A percentile compares a stretch with the other conserved stretches of the same genome.
These are phyloP conservation scores for Aureobasidium sp. DNA, from an alignment of 2,329 filamentous ascomycete genomes.

Conservation along the genomic window DNA sequence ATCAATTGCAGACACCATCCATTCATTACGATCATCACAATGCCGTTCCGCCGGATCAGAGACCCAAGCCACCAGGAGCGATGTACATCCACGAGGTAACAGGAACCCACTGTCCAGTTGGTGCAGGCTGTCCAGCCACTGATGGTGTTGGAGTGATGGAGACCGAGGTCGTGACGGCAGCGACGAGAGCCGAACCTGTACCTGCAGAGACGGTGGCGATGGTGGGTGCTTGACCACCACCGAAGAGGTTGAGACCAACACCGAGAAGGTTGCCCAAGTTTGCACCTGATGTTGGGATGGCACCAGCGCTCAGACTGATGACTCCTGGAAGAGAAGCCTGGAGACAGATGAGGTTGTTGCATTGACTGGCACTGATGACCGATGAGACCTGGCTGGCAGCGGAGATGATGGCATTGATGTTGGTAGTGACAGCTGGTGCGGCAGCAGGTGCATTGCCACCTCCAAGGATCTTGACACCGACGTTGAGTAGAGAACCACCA, in stretches of 20 bases:
- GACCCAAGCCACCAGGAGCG: background rate
- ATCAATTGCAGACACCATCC: background rate
- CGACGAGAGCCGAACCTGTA: slow-evolving; percentile 6
- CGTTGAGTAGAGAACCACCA: background rate
- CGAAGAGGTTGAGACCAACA: slow-evolving; percentile 7
- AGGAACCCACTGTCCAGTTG: background rate
- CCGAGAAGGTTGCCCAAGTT: slow-evolving; percentile 12
- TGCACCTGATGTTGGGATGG: slow-evolving; percentile 3
- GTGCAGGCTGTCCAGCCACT: background rate
- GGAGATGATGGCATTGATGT: background rate
- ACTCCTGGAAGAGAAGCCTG: slow-evolving; percentile 8
- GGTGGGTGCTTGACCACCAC: background rate
- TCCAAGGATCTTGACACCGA: slow-evolving; percentile 4
- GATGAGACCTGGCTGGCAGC: slow-evolving; percentile 8
- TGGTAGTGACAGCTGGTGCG: slow-evolving; percentile 2
- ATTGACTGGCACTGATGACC: background rate
- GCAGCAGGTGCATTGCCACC: slow-evolving; percentile 5
- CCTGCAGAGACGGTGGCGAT: slow-evolving; percentile 1
- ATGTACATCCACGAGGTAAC: slow-evolving; percentile 9
- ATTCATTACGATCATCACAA: background rate
- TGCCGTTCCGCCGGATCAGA: background rate
- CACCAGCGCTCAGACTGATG: slow-evolving; percentile 6
- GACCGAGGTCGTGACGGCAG: slow-evolving; percentile 5
- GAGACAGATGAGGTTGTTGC: slow-evolving; percentile 2
- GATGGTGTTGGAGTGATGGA: background rate